A percentile compares a stretch with the other conserved stretches of the same genome.
These are phyloP conservation scores for Boletus reticulatus DNA, from an alignment of 768 basidiomycete genomes.

Conservation along the genomic window DNA sequence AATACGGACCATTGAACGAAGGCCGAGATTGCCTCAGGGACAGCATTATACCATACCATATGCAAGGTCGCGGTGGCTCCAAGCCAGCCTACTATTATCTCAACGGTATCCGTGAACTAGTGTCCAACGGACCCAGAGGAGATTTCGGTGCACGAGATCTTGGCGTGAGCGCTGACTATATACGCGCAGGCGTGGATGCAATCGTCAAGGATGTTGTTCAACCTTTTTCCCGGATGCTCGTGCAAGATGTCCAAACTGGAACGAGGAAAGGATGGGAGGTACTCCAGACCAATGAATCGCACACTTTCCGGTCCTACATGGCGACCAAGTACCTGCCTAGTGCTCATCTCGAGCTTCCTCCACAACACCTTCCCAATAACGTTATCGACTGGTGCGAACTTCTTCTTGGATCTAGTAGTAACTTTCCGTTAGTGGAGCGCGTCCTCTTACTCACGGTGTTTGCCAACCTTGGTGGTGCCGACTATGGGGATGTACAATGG, in stretches of 20 bases:
- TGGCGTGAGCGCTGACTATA: constrained; percentile 7
- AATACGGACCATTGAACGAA: constrained; percentile 24
- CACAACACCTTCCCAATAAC: constrained; percentile 10
- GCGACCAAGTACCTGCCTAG: constrained; percentile 21
- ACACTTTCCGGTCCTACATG: constrained; percentile 27
- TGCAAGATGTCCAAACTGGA: constrained; percentile 18
- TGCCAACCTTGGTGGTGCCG: neutral
- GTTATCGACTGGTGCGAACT: constrained; percentile 29
- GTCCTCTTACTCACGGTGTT: neutral
- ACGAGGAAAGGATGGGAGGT: constrained; percentile 24
- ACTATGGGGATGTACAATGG: neutral
- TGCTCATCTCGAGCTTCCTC: constrained; percentile 13
- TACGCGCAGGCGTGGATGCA: constrained; percentile 16
- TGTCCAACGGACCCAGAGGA: neutral
- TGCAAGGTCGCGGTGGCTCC: constrained; percentile 7
- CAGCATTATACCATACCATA: constrained; percentile 23
- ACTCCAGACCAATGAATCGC: constrained; percentile 23
- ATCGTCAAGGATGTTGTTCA: constrained; percentile 13
- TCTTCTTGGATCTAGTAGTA: neutral
- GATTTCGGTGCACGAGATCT: constrained; percentile 7
- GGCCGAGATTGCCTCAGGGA: constrained; percentile 12
- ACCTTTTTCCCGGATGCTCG: constrained; percentile 19
- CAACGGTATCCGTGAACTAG: constrained; percentile 5
- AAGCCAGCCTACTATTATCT: constrained; percentile 5
- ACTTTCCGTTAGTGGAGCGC: neutral